These are phyloP conservation scores for Phytopythium delawarense DNA, from an alignment of 352 stramenopile genomes.

Conservation along the genomic window DNA sequence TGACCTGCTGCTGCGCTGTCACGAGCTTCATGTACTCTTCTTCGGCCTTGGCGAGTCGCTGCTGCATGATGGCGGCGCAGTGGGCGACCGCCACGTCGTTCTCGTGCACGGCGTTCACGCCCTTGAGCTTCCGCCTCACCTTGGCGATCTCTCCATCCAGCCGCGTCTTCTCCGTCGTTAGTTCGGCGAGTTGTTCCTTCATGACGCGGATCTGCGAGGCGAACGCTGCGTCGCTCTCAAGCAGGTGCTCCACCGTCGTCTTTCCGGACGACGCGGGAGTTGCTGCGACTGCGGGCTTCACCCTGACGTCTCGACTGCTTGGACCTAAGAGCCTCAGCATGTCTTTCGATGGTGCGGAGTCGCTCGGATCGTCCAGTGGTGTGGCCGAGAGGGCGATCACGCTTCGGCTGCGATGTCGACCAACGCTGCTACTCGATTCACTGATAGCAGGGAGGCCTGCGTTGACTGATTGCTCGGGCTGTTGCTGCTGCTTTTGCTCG, in stretches of 20 bases:
- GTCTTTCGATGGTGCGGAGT: not conserved
- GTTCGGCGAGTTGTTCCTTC: constrained; percentile 46
- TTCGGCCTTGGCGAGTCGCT: constrained; percentile 63
- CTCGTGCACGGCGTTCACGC: constrained; percentile 70
- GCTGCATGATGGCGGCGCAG: constrained; percentile 71
- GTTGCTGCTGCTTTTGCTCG: not conserved
- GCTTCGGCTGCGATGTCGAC: constrained; percentile 4
- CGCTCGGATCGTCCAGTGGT: not conserved
- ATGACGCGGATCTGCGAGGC: constrained; percentile 51
- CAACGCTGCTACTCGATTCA: not conserved
- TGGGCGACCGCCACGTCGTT: constrained; percentile 74
- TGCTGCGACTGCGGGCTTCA: not conserved
- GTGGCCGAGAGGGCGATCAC: not conserved
- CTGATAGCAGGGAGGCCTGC: not conserved
- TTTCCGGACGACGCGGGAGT: constrained; percentile 16
- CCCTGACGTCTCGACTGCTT: not conserved
- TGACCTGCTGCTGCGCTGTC: constrained; percentile 57
- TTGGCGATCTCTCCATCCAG: constrained; percentile 45
- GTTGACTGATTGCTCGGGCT: not conserved
- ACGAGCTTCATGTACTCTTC: constrained; percentile 81
- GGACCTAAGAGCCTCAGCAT: not conserved
- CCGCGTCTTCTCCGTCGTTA: constrained; percentile 40
- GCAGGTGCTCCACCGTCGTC: constrained; percentile 54
- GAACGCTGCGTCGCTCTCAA: constrained; percentile 63
- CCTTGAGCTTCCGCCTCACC: constrained; percentile 48